Base-by-base conservation (phyloP, 495 filamentous ascomycete genomes). In the Aspergillus funiculosus region DNA sequence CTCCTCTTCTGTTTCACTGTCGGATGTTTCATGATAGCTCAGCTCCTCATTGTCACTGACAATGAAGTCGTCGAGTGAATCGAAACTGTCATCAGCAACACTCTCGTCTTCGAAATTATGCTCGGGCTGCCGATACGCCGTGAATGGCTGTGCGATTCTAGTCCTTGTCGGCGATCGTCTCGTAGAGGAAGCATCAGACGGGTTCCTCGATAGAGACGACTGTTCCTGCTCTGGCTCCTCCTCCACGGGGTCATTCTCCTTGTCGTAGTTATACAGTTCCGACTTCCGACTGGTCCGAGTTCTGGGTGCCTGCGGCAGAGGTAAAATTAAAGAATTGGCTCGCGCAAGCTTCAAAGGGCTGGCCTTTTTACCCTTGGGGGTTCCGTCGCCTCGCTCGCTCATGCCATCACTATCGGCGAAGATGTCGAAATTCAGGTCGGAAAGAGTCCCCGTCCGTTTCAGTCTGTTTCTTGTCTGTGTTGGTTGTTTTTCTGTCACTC, bases 11-110 rank as follows among this genome's bases (percentile, higher is more conserved):
- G 60, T 53, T 39, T 70, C 63, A 43, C 56, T 54, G 17, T 58
- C 57, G 5, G 66, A 64, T 43, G 57, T 59, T 31, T 67, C 64
- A 49, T 68, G 52, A 32, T 54, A 71, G 43, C 68, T 74, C 19
- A 56, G 26, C 15, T 71, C 68, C 4, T 71, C 67, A 50, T 72
- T 62, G 48, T 74, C 71, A 36, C 69, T 71, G 39, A 72, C 71
- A 55, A 74, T 63, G 39, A 72, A 74, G 32, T 66, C 68, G 24
- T 68, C 67, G 21, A 71, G 50, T 30, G 66, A 71, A 42, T 64
- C 51, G 36, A 59, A 62, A 43, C 56, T 61, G 56, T 68, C 54
- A 37, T 63, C 61, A 14, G 49, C 53, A 20, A 34, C 41, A 21
- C 43, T 43, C 30, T 59, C 52, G 17, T 59, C 54, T 8, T 59